Evolutionary conservation across 2,329 filamentous ascomycete genomes (phyloP).

Genomic region (Paracoccidioides lutzii): DNA sequence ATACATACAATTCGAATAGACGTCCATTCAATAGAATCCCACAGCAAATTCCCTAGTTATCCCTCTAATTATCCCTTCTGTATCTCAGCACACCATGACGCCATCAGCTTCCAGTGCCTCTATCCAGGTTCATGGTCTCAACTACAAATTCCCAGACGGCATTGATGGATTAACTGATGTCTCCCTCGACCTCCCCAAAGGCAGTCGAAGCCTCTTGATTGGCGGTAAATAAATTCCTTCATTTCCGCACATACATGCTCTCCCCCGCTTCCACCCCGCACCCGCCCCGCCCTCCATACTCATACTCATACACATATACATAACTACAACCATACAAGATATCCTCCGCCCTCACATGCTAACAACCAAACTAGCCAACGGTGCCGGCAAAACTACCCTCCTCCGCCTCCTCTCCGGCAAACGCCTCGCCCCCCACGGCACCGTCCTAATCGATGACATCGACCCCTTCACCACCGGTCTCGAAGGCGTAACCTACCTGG

Average conservation of each 20-base stretch:
- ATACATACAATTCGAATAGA: neutral
- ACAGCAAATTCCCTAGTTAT: no score
- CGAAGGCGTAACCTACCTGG: conserved; percentile 92
- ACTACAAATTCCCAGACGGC: conserved; percentile 80
- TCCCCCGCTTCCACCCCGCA: neutral
- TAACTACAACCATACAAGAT: neutral
- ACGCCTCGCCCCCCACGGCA: conserved; percentile 66
- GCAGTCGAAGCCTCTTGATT: conserved; percentile 79
- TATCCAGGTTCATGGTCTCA: conserved; percentile 63
- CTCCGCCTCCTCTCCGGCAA: conserved; percentile 90
- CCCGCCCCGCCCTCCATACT: neutral
- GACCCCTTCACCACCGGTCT: conserved; percentile 87
- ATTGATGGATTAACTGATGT: conserved; percentile 66
- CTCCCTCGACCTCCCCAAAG: conserved; percentile 60
- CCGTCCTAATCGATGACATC: conserved; percentile 64
- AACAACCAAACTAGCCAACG: conserved; percentile 51
- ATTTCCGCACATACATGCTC: neutral
- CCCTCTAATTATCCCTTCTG: no score
- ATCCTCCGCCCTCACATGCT: neutral
- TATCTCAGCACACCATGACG: no score
- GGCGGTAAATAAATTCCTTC: conserved; percentile 45
- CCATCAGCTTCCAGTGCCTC: conserved; percentile 34
- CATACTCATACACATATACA: neutral
- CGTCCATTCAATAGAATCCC: neutral
- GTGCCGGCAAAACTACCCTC: conserved; percentile 92